Percentiles rank a stretch among this genome's conserved stretches.
phyloP scores from a whole-genome alignment of 352 stramenopile genomes.

The Globisporangium megalacanthum region DNA sequence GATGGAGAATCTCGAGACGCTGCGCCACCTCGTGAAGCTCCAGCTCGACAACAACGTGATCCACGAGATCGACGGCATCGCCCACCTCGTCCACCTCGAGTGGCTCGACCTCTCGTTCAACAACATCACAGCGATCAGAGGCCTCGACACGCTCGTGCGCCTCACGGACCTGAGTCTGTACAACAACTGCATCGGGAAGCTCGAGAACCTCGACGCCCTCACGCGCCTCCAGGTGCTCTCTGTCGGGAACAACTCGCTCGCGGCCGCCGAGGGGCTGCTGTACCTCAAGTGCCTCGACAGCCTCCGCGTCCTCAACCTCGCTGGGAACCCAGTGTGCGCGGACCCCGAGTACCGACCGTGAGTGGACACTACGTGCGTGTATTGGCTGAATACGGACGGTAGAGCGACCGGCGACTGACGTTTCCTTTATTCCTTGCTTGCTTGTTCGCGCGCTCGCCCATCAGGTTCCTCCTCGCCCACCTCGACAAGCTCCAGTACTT shows the following conservation, averaged over 20 bases:
- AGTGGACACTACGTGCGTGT: constrained; percentile 5
- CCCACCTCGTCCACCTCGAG: constrained; percentile 79
- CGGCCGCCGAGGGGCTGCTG: constrained; percentile 59
- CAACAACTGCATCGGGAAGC: constrained; percentile 91
- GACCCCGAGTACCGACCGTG: constrained; percentile 88
- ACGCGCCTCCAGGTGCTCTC: constrained; percentile 89
- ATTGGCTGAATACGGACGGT: background rate
- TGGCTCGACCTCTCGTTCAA: constrained; percentile 96
- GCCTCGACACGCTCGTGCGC: constrained; percentile 86
- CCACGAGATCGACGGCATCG: constrained; percentile 85
- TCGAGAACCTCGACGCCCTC: constrained; percentile 89
- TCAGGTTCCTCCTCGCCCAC: constrained; percentile 84
- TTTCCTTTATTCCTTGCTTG: too few relatives aligned
- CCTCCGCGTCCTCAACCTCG: constrained; percentile 88
- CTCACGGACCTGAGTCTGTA: constrained; percentile 92
- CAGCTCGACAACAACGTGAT: constrained; percentile 96
- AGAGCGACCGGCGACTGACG: background rate
- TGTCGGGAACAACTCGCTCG: constrained; percentile 90
- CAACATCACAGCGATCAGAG: constrained; percentile 89
- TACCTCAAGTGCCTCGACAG: constrained; percentile 85
- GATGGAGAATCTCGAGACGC: constrained; percentile 92
- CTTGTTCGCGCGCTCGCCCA: constrained; percentile 8
- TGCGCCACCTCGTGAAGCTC: constrained; percentile 86
- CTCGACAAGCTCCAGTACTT: constrained; percentile 92
- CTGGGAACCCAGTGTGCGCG: constrained; percentile 90